Base-by-base conservation (phyloP, 768 basidiomycete genomes). In the Gymnopilus junonius region DNA sequence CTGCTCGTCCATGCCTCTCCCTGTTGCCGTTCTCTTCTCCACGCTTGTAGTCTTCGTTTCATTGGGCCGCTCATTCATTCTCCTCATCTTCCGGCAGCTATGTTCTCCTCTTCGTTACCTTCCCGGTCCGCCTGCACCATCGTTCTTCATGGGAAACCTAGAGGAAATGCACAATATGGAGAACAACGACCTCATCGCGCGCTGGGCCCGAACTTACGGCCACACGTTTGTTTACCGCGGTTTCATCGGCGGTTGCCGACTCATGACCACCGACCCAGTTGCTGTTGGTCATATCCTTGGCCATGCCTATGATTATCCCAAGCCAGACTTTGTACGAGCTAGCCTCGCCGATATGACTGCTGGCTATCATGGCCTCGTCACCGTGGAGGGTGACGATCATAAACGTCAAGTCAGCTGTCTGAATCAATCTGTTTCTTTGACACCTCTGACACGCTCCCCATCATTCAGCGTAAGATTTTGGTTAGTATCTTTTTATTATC, bases 281-380 rank as follows among this genome's bases (percentile, higher is more conserved):
- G 90, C 89, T 1, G 48, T 92, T 31, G 79, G 81, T 21, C 85
- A 92, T 67, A 77, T 94, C 61, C 77, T 93, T 14, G 79, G 79
- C 50, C 85, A 89, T 62, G 75, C 76, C 29, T 72, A 81, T 29
- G 73, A 78, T 48, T 91, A 87, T 61, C 82, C 83, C 54, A 91
- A 90, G 65, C 80, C 87, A 0, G 75, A 78, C 6, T 68, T 72
- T 1, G 67, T 74, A 5, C 76, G 82, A 31, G 75, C 72, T 32
- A 70, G 58, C 35, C 69, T 89, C 11, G 62, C 71, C 4, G 73
- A 71, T 11, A 69, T 69, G 68, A 58, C 56, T 20, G 65, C 56
- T 6, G 68, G 65, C 31, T 63, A 64, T 25, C 42, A 65, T 7
- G 65, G 68, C 11, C 64, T 88, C 2, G 75, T 88, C 45, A 74